Evolutionary conservation across 208 protist species (phyloP).

Genomic region (Trypanosoma scelopori): DNA sequence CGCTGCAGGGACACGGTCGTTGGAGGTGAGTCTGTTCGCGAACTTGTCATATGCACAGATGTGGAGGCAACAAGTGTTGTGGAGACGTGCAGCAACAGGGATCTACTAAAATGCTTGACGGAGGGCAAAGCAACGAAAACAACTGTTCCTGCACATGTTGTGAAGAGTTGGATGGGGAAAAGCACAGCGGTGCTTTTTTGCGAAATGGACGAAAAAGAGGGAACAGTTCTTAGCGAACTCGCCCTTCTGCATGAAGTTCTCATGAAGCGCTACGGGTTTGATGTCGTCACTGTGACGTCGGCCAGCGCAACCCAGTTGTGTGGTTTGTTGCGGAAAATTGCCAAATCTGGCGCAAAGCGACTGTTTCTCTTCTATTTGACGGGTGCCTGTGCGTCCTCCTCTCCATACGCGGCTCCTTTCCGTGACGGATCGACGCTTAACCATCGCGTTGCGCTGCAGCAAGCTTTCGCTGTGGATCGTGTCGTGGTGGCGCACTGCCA

Average conservation of each 20-base stretch:
- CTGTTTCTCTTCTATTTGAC: constrained; percentile 40
- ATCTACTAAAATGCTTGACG: constrained; percentile 20
- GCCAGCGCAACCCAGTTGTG: constrained; percentile 13
- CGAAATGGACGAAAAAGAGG: not conserved
- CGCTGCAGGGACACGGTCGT: constrained; percentile 16
- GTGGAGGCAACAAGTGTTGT: constrained; percentile 4
- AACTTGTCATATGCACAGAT: constrained; percentile 26
- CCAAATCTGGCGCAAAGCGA: constrained; percentile 10
- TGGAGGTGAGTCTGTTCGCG: constrained; percentile 12
- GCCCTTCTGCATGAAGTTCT: constrained; percentile 41
- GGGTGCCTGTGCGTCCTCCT: not conserved
- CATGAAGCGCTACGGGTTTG: constrained; percentile 40
- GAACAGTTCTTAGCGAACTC: constrained; percentile 36
- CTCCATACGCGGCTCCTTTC: constrained; percentile 26
- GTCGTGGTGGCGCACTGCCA: constrained; percentile 40
- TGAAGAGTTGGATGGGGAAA: constrained; percentile 27
- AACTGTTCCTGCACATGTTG: constrained; percentile 11
- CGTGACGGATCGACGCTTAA: constrained; percentile 31
- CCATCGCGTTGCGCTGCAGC: constrained; percentile 20
- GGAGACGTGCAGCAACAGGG: constrained; percentile 9
- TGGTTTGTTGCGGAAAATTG: constrained; percentile 7
- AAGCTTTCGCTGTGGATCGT: constrained; percentile 20
- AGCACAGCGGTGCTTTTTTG: constrained; percentile 34
- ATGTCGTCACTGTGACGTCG: constrained; percentile 16
- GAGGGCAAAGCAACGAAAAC: constrained; percentile 15